phyloP scores from a whole-genome alignment of 2,329 filamentous ascomycete genomes.

The Fusarium devonianum region DNA sequence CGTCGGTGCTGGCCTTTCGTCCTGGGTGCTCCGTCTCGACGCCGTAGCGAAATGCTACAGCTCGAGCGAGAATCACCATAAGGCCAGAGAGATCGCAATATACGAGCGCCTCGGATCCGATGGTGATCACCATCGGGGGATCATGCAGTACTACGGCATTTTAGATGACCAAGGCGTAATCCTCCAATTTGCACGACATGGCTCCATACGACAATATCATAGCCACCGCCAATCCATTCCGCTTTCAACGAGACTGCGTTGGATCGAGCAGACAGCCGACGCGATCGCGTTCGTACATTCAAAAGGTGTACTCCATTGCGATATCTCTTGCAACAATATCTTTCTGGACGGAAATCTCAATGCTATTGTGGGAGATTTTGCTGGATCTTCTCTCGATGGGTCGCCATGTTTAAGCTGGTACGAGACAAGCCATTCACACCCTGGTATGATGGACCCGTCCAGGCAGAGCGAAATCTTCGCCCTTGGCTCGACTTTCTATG shows the following conservation, averaged over 20 bases:
- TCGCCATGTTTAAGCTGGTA: constrained; percentile 1
- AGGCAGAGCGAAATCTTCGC: constrained; percentile 2
- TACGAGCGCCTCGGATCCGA: neutral
- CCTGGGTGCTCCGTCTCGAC: neutral
- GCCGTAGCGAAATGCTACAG: constrained; percentile 1
- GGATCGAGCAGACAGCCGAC: neutral
- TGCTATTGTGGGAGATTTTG: constrained; percentile 2
- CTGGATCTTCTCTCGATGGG: constrained; percentile 7
- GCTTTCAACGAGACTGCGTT: neutral
- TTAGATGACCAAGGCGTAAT: neutral
- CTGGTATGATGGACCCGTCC: neutral
- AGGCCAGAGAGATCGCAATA: constrained; percentile 1
- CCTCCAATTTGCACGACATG: constrained; percentile 4
- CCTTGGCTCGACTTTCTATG: constrained; percentile 8
- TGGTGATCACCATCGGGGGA: neutral
- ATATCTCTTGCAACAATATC: constrained; percentile 9
- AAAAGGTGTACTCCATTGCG: constrained; percentile 1
- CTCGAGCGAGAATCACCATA: neutral
- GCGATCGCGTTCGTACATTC: constrained; percentile 1
- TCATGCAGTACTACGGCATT: constrained; percentile 5
- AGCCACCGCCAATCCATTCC: neutral
- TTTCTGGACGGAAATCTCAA: constrained; percentile 5
- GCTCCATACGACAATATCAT: constrained; percentile 1
- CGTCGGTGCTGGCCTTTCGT: neutral
- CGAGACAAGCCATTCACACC: constrained; percentile 2